These are phyloP conservation scores for Xylariaceae sp. DNA, from an alignment of 2,329 filamentous ascomycete genomes.

Conservation along the genomic window DNA sequence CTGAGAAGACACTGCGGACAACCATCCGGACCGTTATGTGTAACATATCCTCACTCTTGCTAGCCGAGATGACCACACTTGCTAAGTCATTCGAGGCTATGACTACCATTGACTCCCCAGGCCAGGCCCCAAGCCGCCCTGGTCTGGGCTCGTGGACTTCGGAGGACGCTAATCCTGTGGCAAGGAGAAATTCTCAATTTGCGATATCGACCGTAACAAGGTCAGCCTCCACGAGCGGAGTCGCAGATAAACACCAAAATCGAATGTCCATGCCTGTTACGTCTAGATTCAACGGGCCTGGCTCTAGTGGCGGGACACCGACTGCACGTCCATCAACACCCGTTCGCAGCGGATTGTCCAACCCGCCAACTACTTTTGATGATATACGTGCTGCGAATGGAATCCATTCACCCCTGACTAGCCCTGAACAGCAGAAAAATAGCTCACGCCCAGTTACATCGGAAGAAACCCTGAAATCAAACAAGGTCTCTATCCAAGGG, in stretches of 20 bases:
- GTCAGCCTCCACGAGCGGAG: constrained; percentile 52
- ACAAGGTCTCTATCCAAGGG: constrained; percentile 64
- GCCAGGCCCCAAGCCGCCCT: constrained; percentile 42
- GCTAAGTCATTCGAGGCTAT: constrained; percentile 71
- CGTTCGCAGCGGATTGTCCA: constrained; percentile 46
- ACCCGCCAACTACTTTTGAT: constrained; percentile 49
- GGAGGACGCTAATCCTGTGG: constrained; percentile 39
- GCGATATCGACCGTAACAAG: constrained; percentile 45
- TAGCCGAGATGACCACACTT: constrained; percentile 73
- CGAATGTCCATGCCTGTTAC: constrained; percentile 77
- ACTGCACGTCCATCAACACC: constrained; percentile 49
- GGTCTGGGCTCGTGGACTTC: constrained; percentile 39
- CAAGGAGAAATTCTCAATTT: constrained; percentile 57
- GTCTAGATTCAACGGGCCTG: constrained; percentile 40
- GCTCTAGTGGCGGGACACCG: constrained; percentile 45
- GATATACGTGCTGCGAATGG: constrained; percentile 38
- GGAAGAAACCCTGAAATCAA: constrained; percentile 49
- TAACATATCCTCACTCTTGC: constrained; percentile 69
- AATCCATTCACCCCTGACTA: constrained; percentile 35
- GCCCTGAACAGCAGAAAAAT: constrained; percentile 38
- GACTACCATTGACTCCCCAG: constrained; percentile 76
- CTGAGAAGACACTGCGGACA: constrained; percentile 66
- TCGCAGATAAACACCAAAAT: constrained; percentile 57
- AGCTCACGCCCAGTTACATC: constrained; percentile 37
- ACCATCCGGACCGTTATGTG: constrained; percentile 81